Base-by-base conservation (phyloP, 2,329 filamentous ascomycete genomes). In the Hysterium pulicare region DNA sequence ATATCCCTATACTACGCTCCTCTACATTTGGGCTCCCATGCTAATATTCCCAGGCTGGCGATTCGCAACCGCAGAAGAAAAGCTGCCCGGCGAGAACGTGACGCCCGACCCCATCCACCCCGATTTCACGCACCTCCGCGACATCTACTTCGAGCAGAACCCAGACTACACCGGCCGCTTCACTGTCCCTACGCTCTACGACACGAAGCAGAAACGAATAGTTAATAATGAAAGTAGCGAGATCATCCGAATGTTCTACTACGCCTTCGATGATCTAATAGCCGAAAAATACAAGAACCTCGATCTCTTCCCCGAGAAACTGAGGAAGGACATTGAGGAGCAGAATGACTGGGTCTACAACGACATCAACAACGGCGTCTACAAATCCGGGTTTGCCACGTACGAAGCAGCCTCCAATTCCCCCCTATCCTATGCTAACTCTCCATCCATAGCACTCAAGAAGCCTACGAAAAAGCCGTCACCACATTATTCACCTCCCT, bases 141-240 rank as follows among this genome's bases (percentile, higher is more conserved):
- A 95, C 33, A 71, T 95, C 45, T 95, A 95, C 75, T 90, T 90
- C 67, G 75, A 79, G 51, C 79, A 79, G 19, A 79, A 91, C 55
- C 75, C 80, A 1, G 71, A 85, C 42, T 96, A 91, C 59, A 64
- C 72, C 2, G 90, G 86, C 1, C 80, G 90, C 10, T 95, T 90
- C 66, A 95, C 90, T 0, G 90, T 96, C 13, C 90, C 90, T 0
- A 85, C 88, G 3, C 75, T 96, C 42, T 94, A 86, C 71, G 88
- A 95, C 69, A 88, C 81, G 70, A 82, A 85, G 71, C 70, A 73
- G 40, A 78, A 83, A 57, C 79, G 73, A 24, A 94, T 95, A 59
- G 90, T 95, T 48, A 93, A 78, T 78, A 96, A 96, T 54, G 90
- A 95, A 76, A 89, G 86, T 67, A 83, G 84, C 53, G 90, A 96